Conservation (phyloP, 352 stramenopile species). For the Pythium folliculosum region DNA sequence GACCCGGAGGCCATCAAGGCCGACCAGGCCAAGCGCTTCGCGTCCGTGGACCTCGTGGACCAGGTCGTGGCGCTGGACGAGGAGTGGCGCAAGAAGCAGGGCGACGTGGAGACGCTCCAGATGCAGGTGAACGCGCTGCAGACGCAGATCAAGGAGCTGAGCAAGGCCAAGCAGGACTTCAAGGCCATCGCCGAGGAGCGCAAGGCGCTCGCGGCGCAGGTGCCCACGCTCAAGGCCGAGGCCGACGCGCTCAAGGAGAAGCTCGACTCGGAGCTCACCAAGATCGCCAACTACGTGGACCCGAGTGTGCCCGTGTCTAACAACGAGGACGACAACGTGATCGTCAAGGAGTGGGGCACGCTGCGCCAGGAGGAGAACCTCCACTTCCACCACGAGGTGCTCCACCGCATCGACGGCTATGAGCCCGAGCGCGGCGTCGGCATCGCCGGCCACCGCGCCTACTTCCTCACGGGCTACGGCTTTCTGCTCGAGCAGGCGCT, state of each 20-base stretch:
- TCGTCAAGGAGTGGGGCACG: conserved; percentile 86
- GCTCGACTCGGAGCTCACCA: conserved; percentile 76
- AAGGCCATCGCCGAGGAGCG: conserved; percentile 79
- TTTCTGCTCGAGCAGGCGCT: conserved; percentile 99
- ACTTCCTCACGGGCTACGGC: conserved; percentile 98
- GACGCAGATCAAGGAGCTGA: conserved; percentile 86
- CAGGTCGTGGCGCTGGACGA: conserved; percentile 94
- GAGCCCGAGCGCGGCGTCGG: conserved; percentile 95
- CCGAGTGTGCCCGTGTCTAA: conserved; percentile 94
- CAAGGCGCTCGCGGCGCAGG: conserved; percentile 64
- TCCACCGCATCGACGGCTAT: conserved; percentile 99
- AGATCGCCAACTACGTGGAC: conserved; percentile 98
- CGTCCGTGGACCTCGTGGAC: conserved; percentile 94
- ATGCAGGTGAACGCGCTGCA: conserved; percentile 89
- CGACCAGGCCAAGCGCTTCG: conserved; percentile 94
- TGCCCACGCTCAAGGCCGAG: conserved; percentile 82
- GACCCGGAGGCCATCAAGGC: conserved; percentile 94
- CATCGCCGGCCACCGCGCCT: conserved; percentile 97
- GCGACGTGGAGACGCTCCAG: conserved; percentile 81
- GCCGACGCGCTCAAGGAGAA: conserved; percentile 72
- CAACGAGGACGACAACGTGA: conserved; percentile 97
- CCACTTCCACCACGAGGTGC: conserved; percentile 94
- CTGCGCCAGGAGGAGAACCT: conserved; percentile 78
- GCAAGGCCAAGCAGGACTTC: conserved; percentile 89
- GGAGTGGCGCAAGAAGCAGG: conserved; percentile 85